Evolutionary conservation across 805 yeast genomes (phyloP).

Genomic region (Monosporozyma unispora): DNA sequence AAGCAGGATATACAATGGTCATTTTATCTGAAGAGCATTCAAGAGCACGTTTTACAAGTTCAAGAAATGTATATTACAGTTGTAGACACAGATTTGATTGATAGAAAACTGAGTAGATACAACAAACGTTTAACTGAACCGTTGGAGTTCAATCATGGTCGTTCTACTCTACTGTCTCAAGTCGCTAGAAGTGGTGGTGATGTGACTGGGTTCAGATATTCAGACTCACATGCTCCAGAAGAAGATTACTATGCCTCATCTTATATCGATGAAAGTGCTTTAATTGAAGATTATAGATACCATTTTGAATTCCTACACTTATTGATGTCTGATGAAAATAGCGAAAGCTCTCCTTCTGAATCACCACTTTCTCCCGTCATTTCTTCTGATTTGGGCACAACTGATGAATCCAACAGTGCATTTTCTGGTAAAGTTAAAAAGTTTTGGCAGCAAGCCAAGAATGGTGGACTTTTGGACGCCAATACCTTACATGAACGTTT

Average conservation of each 20-base stretch:
- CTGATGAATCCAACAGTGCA: conserved; percentile 1
- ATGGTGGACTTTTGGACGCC: conserved; percentile 12
- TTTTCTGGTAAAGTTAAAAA: conserved; percentile 23
- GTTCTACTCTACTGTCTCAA: conserved; percentile 36
- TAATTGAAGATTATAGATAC: conserved; percentile 15
- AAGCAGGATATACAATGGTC: conserved; percentile 54
- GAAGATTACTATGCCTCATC: conserved; percentile 24
- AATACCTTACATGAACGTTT: conserved; percentile 11
- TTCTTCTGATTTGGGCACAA: background rate
- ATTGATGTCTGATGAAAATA: conserved; percentile 5
- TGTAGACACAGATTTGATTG: conserved; percentile 41
- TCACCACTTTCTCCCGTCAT: background rate
- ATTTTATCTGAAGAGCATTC: conserved; percentile 40
- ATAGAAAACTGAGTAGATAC: conserved; percentile 36
- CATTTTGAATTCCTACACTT: conserved; percentile 7
- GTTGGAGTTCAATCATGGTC: conserved; percentile 18
- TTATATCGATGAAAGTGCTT: conserved; percentile 12
- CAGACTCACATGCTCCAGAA: conserved; percentile 25
- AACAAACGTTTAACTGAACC: conserved; percentile 49
- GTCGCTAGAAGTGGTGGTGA: conserved; percentile 40
- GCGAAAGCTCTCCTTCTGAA: background rate
- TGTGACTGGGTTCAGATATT: conserved; percentile 33
- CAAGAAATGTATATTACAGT: conserved; percentile 44
- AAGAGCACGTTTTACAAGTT: conserved; percentile 52
- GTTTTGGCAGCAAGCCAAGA: conserved; percentile 23